Percentiles rank a stretch among this genome's conserved stretches.
Conservation (phyloP, 805 yeast species). For the Kodamaea sagamina region DNA sequence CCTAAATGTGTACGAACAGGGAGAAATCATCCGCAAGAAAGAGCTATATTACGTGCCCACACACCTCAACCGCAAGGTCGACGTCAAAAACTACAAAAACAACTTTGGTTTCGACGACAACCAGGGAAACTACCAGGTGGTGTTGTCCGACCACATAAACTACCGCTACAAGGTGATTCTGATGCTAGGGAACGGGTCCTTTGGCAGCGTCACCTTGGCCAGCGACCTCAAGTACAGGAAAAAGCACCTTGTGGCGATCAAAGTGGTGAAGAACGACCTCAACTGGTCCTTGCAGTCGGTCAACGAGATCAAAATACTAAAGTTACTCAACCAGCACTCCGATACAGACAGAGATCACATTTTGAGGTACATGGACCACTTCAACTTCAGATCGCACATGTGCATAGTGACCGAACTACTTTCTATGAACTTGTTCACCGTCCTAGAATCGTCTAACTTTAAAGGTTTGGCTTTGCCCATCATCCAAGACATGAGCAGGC, state of each 20-base stretch:
- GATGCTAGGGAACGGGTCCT: conserved; percentile 74
- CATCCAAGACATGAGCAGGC: conserved; percentile 49
- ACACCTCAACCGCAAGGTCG: conserved; percentile 26
- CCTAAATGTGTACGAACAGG: conserved; percentile 58
- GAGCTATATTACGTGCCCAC: conserved; percentile 54
- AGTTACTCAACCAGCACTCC: conserved; percentile 38
- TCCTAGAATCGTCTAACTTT: conserved; percentile 51
- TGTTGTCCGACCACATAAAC: conserved; percentile 68
- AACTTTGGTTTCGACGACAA: conserved; percentile 76
- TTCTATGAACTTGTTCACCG: conserved; percentile 65
- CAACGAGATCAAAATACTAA: conserved; percentile 70
- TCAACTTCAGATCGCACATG: conserved; percentile 78
- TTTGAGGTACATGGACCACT: conserved; percentile 58
- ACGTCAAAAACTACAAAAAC: conserved; percentile 39
- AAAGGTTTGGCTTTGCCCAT: conserved; percentile 49
- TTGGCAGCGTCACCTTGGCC: conserved; percentile 76
- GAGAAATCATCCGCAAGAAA: conserved; percentile 54
- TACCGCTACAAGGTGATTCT: conserved; percentile 66
- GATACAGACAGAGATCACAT: conserved; percentile 10
- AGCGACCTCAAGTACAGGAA: conserved; percentile 56
- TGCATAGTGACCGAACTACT: conserved; percentile 77
- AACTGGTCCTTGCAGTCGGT: conserved; percentile 77
- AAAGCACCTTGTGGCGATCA: conserved; percentile 64
- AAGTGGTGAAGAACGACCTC: conserved; percentile 71
- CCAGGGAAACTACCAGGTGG: conserved; percentile 59